Conservation (phyloP, 345 rosid genomes). For the Zanthoxylum bungeanum region DNA sequence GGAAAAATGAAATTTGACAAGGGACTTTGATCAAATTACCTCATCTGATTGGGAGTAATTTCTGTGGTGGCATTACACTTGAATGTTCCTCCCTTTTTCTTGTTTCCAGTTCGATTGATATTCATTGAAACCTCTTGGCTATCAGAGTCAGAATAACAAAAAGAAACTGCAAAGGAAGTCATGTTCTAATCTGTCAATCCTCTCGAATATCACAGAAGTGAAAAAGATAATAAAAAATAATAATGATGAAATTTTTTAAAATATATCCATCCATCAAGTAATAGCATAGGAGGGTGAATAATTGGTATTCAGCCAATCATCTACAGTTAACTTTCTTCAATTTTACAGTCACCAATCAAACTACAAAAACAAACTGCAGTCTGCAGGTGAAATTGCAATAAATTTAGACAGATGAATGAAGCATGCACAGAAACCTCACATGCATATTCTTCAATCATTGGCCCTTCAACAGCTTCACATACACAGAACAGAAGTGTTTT, state of each 20-base stretch:
- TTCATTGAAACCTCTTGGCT: slow-evolving; percentile 86
- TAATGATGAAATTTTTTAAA: background rate
- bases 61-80: slow-evolving; percentile 63
- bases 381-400: background rate
- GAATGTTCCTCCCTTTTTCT: slow-evolving; percentile 68
- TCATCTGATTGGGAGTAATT: slow-evolving; percentile 90
- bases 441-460: slow-evolving; percentile 85
- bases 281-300: background rate
- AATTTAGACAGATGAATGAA: background rate
- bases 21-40: slow-evolving; percentile 36
- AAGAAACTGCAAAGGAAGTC: slow-evolving; percentile 70
- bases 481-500: slow-evolving; percentile 86
- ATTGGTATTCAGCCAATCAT: background rate
- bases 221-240: no score
- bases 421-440: slow-evolving; percentile 42
- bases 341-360: background rate
- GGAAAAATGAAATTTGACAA: background rate
- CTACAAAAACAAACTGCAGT: background rate
- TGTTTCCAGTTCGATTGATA: slow-evolving; percentile 74
- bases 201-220: background rate
- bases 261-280: background rate
- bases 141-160: slow-evolving; percentile 73
- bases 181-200: slow-evolving; percentile 19
- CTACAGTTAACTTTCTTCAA: background rate
- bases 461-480: slow-evolving; percentile 73